phyloP scores from a whole-genome alignment of 306 rosid genomes.

The Elaeagnus macrophylla region DNA sequence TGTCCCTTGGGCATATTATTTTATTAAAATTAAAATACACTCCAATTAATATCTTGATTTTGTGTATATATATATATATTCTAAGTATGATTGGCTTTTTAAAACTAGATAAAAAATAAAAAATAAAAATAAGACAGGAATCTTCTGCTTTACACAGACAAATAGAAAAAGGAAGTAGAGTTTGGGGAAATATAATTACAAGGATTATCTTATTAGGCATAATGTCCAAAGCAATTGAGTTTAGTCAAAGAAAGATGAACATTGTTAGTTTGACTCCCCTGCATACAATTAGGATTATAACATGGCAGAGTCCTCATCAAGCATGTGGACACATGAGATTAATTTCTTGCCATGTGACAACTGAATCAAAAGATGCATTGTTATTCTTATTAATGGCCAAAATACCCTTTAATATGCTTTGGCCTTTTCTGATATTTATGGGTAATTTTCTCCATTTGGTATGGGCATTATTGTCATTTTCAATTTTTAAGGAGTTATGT shows the following conservation, averaged over 20 bases:
- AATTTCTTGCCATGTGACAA: constrained; percentile 69
- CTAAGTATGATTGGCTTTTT: not conserved
- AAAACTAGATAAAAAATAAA: not conserved
- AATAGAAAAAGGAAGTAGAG: constrained; percentile 20
- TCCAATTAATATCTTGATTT: too few relatives aligned
- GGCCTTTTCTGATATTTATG: constrained; percentile 22
- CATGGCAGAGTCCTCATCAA: constrained; percentile 53
- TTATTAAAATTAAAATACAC: too few relatives aligned
- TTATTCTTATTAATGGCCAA: constrained; percentile 25
- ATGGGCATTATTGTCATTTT: constrained; percentile 34
- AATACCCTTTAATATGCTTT: constrained; percentile 34
- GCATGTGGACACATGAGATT: constrained; percentile 96
- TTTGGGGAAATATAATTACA: constrained; percentile 21
- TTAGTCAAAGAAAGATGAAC: constrained; percentile 48
- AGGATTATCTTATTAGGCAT: constrained; percentile 18
- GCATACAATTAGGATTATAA: constrained; percentile 43
- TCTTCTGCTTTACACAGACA: constrained; percentile 16
- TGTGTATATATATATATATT: not conserved
- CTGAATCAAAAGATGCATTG: constrained; percentile 32
- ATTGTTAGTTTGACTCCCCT: constrained; percentile 48
- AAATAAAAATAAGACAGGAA: constrained; percentile 4
- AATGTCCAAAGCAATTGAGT: constrained; percentile 21
- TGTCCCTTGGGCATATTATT: too few relatives aligned
- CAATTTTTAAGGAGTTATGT: not conserved
- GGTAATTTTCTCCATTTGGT: constrained; percentile 21